phyloP scores from a whole-genome alignment of 73 alveolate species.

The Symbiodinium pilosum region DNA sequence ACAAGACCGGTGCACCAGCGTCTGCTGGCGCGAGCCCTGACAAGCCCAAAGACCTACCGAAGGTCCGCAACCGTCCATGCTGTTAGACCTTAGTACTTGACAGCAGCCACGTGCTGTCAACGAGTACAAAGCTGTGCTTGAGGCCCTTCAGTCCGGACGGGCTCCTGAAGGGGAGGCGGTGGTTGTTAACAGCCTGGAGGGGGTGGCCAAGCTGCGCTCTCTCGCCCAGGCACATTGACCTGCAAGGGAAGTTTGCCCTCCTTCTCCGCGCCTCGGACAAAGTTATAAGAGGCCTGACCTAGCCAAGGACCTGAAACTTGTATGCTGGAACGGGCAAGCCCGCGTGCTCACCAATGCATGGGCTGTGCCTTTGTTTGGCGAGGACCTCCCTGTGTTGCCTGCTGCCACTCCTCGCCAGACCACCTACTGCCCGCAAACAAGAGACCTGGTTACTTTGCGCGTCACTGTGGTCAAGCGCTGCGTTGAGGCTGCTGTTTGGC shows the following conservation, averaged over 20 bases:
- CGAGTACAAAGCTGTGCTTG: background rate
- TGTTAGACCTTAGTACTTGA: background rate
- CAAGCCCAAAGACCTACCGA: background rate
- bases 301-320: background rate
- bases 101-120: background rate
- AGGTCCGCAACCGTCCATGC: background rate
- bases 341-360: background rate
- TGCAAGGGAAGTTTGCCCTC: background rate
- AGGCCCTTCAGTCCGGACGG: background rate
- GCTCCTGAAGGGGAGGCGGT: background rate
- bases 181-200: background rate
- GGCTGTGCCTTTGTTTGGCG: background rate
- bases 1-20: too few relatives aligned
- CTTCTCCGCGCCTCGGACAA: background rate
- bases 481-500: background rate
- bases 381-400: background rate
- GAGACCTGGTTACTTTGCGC: background rate
- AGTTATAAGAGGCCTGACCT: background rate
- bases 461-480: background rate
- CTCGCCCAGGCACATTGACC: background rate
- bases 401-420: background rate
- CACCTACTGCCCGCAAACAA: background rate
- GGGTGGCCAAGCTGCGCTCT: background rate
- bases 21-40: background rate
- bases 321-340: background rate